These are phyloP conservation scores for Sordaria brevicollis DNA, from an alignment of 495 filamentous ascomycete species.

Conservation along the genomic window DNA sequence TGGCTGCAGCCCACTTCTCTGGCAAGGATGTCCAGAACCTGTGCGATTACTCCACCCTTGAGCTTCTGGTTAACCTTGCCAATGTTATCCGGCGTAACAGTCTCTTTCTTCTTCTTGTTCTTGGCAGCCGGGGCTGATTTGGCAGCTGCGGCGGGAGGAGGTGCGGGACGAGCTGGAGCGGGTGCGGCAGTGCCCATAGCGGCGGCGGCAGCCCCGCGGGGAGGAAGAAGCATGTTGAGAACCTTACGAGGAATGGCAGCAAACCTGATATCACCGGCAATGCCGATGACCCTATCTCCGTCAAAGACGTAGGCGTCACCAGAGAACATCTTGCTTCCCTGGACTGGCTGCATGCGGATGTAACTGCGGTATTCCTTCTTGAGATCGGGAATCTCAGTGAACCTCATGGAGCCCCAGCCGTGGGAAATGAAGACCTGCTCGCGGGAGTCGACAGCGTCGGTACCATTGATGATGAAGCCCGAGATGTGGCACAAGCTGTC, in stretches of 20 bases:
- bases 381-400: conserved; percentile 51
- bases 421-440: conserved; percentile 68
- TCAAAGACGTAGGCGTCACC: conserved; percentile 60
- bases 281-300: conserved; percentile 47
- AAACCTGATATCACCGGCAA: conserved; percentile 49
- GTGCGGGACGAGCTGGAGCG: conserved; percentile 18
- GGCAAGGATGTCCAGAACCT: conserved; percentile 53
- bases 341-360: conserved; percentile 55
- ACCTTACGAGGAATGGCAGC: conserved; percentile 55
- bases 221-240: conserved; percentile 55
- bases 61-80: conserved; percentile 33
- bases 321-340: conserved; percentile 37
- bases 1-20: conserved; percentile 54
- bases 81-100: conserved; percentile 30
- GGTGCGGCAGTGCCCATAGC: conserved; percentile 1
- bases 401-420: conserved; percentile 66
- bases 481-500: conserved; percentile 59
- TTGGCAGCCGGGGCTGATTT: conserved; percentile 26
- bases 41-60: conserved; percentile 22
- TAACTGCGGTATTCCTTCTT: conserved; percentile 62
- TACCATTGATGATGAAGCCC: conserved; percentile 74
- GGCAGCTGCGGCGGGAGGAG: conserved; percentile 21
- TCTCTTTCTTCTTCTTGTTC: conserved; percentile 34
- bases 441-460: conserved; percentile 58
- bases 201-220: conserved; percentile 35